Evolutionary conservation across 768 basidiomycete species (phyloP), one percentile per base, ranked within the genome.

Genomic region (Chlorophyllum brunneum): DNA sequence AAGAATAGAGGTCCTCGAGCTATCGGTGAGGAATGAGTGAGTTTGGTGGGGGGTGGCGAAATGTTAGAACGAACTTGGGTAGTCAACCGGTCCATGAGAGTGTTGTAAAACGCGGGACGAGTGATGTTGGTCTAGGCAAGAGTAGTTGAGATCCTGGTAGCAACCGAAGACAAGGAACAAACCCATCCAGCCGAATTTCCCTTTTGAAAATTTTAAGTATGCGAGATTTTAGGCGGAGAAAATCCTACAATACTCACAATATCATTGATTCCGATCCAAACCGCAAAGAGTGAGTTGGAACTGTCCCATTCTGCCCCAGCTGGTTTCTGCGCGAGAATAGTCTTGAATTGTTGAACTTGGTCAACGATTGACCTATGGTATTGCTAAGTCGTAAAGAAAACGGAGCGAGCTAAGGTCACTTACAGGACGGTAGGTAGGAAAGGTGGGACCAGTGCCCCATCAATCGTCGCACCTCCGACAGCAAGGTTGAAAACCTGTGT

Each of bases 261-360:
- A 48, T 83, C 83, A 55, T 85, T 85, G 52, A 85, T 85, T 2
- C 83, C 83, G 46, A 85, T 81, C 82, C 82, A 85, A 38, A 84
- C 58, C 2, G 77, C 76, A 62, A 85, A 85, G 4, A 85, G 64
- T 27, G 78, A 68, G 56, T 84, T 77, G 2, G 67, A 64, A 58
- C 76, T 73, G 33, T 71, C 62, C 84, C 82, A 85, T 8, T 68
- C 59, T 1, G 78, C 76, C 6, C 64, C 71, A 5, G 59, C 54
- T 0, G 80, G 79, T 56, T 74, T 77, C 2, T 67, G 58, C 2
- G 74, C 73, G 0, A 75, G 66, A 37, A 73, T 63, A 10, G 59
- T 30, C 40, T 78, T 72, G 67, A 82, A 84, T 59, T 78, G 66
- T 45, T 72, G 67, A 5, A 84, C 79, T 62, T 85, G 83, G 51